These are phyloP conservation scores for Rosa chinensis DNA, from an alignment of 306 rosid genomes.

Conservation along the genomic window DNA sequence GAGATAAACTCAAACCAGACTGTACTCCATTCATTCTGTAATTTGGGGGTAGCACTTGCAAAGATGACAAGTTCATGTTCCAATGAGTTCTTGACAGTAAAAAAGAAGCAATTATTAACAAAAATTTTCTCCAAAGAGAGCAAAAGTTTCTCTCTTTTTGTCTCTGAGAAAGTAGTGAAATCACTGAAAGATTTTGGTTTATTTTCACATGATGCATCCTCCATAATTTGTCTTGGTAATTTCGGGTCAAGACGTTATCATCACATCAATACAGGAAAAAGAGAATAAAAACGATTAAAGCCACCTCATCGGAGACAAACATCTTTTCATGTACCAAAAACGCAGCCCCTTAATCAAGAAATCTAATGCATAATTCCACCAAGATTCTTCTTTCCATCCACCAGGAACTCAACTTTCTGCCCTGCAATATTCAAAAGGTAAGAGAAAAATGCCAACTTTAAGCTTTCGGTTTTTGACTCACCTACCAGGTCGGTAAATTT, in stretches of 20 bases:
- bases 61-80: conserved; percentile 12
- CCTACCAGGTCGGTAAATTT: conserved; percentile 14
- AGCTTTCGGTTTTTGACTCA: conserved; percentile 31
- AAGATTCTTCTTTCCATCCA: neutral
- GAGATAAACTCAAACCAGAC: neutral
- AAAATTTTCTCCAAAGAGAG: neutral
- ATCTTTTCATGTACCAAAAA: conserved; percentile 35
- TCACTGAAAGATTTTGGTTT: neutral
- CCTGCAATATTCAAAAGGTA: conserved; percentile 16
- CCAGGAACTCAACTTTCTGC: conserved; percentile 13
- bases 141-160: neutral
- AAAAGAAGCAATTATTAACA: neutral
- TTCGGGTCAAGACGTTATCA: conserved; percentile 25
- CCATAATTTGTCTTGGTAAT: conserved; percentile 22
- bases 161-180: neutral
- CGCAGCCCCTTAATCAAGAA: conserved; percentile 13
- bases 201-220: neutral
- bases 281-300: neutral
- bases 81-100: conserved; percentile 4
- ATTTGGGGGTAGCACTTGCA: neutral
- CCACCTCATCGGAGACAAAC: conserved; percentile 28
- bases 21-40: neutral
- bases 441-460: conserved; percentile 4
- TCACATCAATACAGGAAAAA: neutral
- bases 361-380: neutral